These are phyloP conservation scores for Cryptosporidium sp. DNA, from an alignment of 169 alveolate genomes.

Conservation along the genomic window DNA sequence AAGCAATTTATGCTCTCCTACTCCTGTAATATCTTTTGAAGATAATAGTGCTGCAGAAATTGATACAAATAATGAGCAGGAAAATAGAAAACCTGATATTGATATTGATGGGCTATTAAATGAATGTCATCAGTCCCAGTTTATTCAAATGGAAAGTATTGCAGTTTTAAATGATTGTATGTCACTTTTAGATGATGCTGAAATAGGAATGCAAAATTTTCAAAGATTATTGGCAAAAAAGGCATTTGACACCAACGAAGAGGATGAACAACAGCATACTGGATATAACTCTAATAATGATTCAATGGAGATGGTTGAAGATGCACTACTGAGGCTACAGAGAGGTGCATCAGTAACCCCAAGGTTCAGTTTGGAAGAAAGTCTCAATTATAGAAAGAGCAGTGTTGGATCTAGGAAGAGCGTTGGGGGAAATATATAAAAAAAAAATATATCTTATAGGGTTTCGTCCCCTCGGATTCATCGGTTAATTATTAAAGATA, in stretches of 20 bases:
- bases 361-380: conserved; percentile 46
- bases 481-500: not conserved
- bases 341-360: conserved; percentile 62
- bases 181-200: conserved; percentile 64
- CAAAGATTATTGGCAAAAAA: conserved; percentile 56
- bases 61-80: not conserved
- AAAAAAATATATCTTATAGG: not conserved
- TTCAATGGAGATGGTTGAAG: conserved; percentile 48
- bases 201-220: conserved; percentile 73
- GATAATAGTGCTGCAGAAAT: conserved; percentile 3
- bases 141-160: conserved; percentile 70
- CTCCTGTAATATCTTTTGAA: conserved; percentile 19
- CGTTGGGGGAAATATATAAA: not conserved
- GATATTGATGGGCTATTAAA: conserved; percentile 51
- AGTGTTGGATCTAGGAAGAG: conserved; percentile 42
- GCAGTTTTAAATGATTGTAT: conserved; percentile 67
- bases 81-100: not conserved
- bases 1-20: conserved; percentile 1
- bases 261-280: not conserved
- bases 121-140: conserved; percentile 66
- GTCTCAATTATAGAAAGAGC: conserved; percentile 10
- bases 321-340: conserved; percentile 41
- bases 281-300: conserved; percentile 13
- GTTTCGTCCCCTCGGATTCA: not conserved
- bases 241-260: conserved; percentile 54